phyloP scores from a whole-genome alignment of 768 basidiomycete genomes.

The Termitomyces sp. region DNA sequence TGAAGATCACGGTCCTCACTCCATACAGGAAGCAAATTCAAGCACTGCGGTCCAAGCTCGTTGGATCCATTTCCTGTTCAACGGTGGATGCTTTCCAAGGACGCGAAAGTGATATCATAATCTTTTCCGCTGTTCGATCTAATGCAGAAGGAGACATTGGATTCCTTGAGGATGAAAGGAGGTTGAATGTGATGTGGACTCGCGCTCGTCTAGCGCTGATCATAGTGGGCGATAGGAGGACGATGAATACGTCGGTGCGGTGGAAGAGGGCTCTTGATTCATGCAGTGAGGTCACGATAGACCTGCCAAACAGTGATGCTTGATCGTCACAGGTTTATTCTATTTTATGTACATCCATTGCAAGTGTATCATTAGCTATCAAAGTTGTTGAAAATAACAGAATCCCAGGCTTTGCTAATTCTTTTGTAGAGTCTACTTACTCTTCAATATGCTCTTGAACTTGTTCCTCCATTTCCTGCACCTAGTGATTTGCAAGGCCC shows the following conservation, averaged over 20 bases:
- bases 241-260: slow-evolving; percentile 40
- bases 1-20: slow-evolving; percentile 49
- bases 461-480: slow-evolving; percentile 22
- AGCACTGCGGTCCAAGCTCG: slow-evolving; percentile 39
- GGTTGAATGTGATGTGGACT: slow-evolving; percentile 73
- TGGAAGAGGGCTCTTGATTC: slow-evolving; percentile 53
- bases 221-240: slow-evolving; percentile 54
- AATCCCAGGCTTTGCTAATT: slow-evolving; percentile 14
- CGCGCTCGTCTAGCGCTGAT: slow-evolving; percentile 55
- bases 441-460: slow-evolving; percentile 21
- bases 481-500: background rate
- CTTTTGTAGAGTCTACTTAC: background rate
- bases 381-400: background rate
- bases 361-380: background rate
- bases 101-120: slow-evolving; percentile 62
- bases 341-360: background rate
- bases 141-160: slow-evolving; percentile 61
- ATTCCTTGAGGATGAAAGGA: slow-evolving; percentile 57
- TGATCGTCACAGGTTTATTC: background rate
- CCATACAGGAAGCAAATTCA: slow-evolving; percentile 59
- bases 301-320: too few relatives aligned
- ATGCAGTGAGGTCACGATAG: slow-evolving; percentile 27
- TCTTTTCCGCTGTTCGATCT: slow-evolving; percentile 63
- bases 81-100: slow-evolving; percentile 70
- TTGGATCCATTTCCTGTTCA: slow-evolving; percentile 34